Conservation (phyloP, 192 early-diverging fungal genomes). For the Coemansia sp. region DNA sequence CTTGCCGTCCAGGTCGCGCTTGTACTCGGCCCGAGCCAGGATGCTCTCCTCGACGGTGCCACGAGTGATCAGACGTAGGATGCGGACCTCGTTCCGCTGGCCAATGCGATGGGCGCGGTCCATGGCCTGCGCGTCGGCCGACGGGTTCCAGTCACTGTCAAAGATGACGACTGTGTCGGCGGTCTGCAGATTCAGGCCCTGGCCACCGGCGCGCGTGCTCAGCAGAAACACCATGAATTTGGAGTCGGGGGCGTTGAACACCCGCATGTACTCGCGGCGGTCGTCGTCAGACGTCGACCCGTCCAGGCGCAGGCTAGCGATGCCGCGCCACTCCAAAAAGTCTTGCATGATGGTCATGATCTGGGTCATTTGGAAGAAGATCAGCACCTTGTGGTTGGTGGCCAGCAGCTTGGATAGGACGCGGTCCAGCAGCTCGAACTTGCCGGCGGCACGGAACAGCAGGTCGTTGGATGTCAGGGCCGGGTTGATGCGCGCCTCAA, state of each 20-base stretch:
- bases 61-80: slow-evolving; percentile 86
- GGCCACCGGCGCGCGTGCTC: slow-evolving; percentile 92
- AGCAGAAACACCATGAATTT: slow-evolving; percentile 85
- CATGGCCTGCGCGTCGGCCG: slow-evolving; percentile 97
- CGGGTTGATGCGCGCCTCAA: slow-evolving; percentile 80
- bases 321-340: slow-evolving; percentile 71
- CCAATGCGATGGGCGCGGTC: slow-evolving; percentile 99
- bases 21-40: slow-evolving; percentile 87
- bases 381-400: slow-evolving; percentile 72
- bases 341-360: slow-evolving; percentile 98
- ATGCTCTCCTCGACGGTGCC: slow-evolving; percentile 93
- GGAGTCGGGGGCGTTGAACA: slow-evolving; percentile 78
- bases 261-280: slow-evolving; percentile 67
- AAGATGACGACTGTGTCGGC: slow-evolving; percentile 98
- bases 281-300: slow-evolving; percentile 89
- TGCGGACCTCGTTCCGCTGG: slow-evolving; percentile 95
- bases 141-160: slow-evolving; percentile 99
- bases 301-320: slow-evolving; percentile 77
- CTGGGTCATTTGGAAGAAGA: slow-evolving; percentile 81
- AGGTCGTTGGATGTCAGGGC: slow-evolving; percentile 60
- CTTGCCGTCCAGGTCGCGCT: slow-evolving; percentile 95
- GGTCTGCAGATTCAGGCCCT: slow-evolving; percentile 92
- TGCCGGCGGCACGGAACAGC: slow-evolving; percentile 82
- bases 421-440: slow-evolving; percentile 95
- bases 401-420: slow-evolving; percentile 84